These are phyloP conservation scores for Zygosaccharomyces sapae DNA, from an alignment of 1,139 yeast species.

Conservation along the genomic window DNA sequence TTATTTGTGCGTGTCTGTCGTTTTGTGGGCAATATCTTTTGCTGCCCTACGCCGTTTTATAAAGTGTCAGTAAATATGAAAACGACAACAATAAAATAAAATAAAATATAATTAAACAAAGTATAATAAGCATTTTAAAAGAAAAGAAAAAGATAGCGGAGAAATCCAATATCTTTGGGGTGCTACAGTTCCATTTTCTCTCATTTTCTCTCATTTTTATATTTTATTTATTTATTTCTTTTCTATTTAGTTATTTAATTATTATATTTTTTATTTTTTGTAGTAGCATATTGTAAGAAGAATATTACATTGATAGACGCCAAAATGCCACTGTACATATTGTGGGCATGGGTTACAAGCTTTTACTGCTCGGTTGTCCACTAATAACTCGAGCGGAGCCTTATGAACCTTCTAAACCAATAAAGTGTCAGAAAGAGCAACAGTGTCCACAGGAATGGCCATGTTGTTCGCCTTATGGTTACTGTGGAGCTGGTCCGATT, in stretches of 20 bases:
- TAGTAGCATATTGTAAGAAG: not conserved
- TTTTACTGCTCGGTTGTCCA: not conserved
- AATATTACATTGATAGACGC: not conserved
- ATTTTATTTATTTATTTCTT: too few species aligned
- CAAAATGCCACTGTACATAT: not conserved
- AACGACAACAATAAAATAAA: not conserved
- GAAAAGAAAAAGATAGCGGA: not conserved
- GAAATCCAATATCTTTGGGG: too few species aligned
- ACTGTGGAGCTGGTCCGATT: slow-evolving; percentile 76
- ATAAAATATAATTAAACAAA: not conserved
- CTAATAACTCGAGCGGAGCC: slow-evolving; percentile 14
- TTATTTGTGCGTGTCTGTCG: not conserved
- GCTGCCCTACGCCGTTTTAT: slow-evolving; percentile 1
- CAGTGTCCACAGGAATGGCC: slow-evolving; percentile 69
- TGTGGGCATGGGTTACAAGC: not conserved
- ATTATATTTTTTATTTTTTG: not conserved
- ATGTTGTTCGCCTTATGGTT: slow-evolving; percentile 80
- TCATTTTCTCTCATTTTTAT: not conserved
- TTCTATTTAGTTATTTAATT: too few species aligned
- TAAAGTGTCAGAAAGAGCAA: slow-evolving; percentile 46
- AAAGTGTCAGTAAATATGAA: slow-evolving; percentile 8
- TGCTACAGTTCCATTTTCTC: too few species aligned
- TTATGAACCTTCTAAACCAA: slow-evolving; percentile 26
- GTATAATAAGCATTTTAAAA: not conserved
- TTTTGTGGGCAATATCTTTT: slow-evolving; percentile 6